Conservation (phyloP, 441 rosid genomes). For the Populus hybrid region DNA sequence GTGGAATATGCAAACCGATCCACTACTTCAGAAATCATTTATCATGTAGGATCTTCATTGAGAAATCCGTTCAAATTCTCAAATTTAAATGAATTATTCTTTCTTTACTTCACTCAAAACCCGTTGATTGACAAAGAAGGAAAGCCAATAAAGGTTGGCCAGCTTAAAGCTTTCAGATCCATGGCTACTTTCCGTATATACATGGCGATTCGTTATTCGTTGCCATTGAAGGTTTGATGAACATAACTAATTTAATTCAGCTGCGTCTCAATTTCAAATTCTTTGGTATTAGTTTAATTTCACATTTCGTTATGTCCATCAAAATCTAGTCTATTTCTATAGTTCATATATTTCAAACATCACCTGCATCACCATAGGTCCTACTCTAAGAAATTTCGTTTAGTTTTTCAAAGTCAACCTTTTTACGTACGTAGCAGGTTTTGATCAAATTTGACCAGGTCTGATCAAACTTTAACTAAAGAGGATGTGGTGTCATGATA, state of each 20-base stretch:
- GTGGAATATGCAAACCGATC: constrained; percentile 36
- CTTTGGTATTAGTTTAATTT: no score
- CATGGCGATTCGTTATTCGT: constrained; percentile 53
- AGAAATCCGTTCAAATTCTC: constrained; percentile 43
- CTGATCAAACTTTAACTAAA: no score
- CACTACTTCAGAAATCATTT: constrained; percentile 26
- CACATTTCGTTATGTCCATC: no score
- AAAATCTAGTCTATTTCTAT: no score
- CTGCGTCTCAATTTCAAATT: neutral
- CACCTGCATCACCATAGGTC: neutral
- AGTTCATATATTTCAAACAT: no score
- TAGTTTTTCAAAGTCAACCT: no score
- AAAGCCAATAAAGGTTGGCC: constrained; percentile 45
- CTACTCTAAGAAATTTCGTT: no score
- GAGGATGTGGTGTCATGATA: no score
- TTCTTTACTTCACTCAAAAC: constrained; percentile 46
- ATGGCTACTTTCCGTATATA: constrained; percentile 61
- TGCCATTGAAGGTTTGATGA: constrained; percentile 54
- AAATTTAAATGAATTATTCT: constrained; percentile 33
- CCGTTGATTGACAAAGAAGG: constrained; percentile 75
- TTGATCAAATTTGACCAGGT: no score
- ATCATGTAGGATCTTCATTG: constrained; percentile 65
- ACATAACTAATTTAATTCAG: neutral
- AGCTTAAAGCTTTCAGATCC: constrained; percentile 31
- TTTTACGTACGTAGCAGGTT: no score